A percentile compares a stretch with the other conserved stretches of the same genome.
phyloP scores from a whole-genome alignment of 116 monocot genomes.

The Posidonia oceanica region DNA sequence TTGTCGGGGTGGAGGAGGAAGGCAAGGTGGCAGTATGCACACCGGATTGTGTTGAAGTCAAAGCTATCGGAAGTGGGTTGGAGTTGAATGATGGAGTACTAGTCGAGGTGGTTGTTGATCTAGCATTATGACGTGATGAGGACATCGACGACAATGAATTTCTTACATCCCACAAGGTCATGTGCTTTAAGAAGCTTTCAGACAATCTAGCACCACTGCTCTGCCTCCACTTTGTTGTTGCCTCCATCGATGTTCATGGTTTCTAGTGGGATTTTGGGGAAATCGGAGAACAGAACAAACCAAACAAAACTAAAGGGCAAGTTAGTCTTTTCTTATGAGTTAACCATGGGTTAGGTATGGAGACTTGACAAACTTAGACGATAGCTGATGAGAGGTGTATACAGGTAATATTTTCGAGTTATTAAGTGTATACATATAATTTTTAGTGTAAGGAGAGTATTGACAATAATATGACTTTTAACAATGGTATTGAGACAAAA shows the following conservation, averaged over 20 bases:
- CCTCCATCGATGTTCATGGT: background rate
- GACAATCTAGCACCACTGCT: slow-evolving; percentile 26
- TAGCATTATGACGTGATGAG: slow-evolving; percentile 39
- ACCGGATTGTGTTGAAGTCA: slow-evolving; percentile 16
- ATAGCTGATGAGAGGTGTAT: too few species aligned
- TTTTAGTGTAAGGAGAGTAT: too few species aligned
- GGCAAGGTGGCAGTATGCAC: slow-evolving; percentile 53
- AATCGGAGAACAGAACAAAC: too few species aligned
- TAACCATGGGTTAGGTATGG: too few species aligned
- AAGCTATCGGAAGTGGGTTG: slow-evolving; percentile 9
- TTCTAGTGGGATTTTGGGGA: too few species aligned
- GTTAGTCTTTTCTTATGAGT: too few species aligned
- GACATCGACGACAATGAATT: slow-evolving; percentile 55
- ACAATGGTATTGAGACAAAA: too few species aligned
- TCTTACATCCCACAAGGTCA: slow-evolving; percentile 58
- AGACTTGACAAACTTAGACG: too few species aligned
- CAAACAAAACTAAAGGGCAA: too few species aligned
- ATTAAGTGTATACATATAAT: too few species aligned
- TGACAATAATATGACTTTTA: too few species aligned
- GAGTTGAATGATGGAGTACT: slow-evolving; percentile 50
- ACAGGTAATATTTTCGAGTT: too few species aligned
- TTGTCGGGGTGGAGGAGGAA: slow-evolving; percentile 53
- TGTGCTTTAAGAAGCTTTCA: slow-evolving; percentile 39
- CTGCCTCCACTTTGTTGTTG: slow-evolving; percentile 16
- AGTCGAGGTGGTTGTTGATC: slow-evolving; percentile 27